Conservation (phyloP, 345 rosid species). For the Eucalyptus fibrosa region DNA sequence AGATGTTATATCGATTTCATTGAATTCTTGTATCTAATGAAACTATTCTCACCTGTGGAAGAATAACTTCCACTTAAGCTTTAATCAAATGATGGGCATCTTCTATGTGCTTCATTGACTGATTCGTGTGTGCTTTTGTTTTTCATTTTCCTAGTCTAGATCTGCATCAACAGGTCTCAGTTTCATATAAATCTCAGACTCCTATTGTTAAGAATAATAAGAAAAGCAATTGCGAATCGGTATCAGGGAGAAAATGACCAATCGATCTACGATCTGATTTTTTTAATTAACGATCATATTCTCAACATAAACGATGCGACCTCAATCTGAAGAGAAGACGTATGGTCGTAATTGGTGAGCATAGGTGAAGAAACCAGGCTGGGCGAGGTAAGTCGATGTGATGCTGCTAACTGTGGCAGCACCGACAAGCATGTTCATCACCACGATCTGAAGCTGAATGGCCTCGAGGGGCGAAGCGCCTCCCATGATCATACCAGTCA, state of each 20-base stretch:
- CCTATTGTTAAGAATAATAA: not conserved
- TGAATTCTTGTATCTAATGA: not conserved
- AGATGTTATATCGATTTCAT: not conserved
- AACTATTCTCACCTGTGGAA: not conserved
- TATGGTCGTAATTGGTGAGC: conserved; percentile 36
- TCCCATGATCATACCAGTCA: conserved; percentile 94
- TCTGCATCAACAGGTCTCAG: not conserved
- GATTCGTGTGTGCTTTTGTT: not conserved
- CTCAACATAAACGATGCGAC: not conserved
- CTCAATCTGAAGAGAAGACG: not conserved
- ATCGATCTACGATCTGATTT: not conserved
- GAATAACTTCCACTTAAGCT: not conserved
- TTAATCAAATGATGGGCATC: not conserved
- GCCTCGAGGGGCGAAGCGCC: conserved; percentile 87
- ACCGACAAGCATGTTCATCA: conserved; percentile 83
- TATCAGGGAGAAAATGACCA: not conserved
- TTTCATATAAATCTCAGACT: not conserved
- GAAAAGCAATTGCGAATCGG: not conserved
- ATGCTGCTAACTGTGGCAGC: conserved; percentile 79
- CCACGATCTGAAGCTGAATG: conserved; percentile 83
- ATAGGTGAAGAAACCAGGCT: conserved; percentile 85
- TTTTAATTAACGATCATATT: not conserved
- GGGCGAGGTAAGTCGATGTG: conserved; percentile 61
- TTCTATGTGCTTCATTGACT: not conserved
- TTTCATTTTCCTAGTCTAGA: not conserved